Evolutionary conservation across 306 rosid genomes (phyloP), one percentile per base, ranked within the genome.

Genomic region (Aeschynomene evenia): DNA sequence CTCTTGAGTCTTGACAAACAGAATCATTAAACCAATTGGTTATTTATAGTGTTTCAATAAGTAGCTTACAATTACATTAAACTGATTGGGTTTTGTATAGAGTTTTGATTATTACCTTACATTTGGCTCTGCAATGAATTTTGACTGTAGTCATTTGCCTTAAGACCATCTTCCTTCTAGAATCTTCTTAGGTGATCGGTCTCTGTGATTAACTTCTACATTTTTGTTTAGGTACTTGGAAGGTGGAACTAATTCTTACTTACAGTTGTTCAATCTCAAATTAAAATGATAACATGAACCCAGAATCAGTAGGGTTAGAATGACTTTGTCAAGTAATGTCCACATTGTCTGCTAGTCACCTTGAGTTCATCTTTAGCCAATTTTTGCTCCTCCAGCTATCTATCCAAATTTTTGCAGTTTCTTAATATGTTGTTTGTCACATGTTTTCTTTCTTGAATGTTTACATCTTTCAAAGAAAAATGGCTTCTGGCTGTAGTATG

Each of bases 231-330:
- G 36, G 45, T 34, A 21, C 19, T 23, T 28, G 26, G n/a, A n/a
- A n/a, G n/a, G n/a, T n/a, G n/a, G 56, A 55, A 64, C 55, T 36
- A 33, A 15, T 75, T 53, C 49, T 73, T 62, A 39, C 60, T 52
- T 18, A 1, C n/a, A 18, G 68, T 20, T 10, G 24, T 20, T 28
- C 60, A 42, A 10, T 43, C 19, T 73, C 48, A 20, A 51, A 42
- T 64, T 42, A 29, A 57, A 74, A 43, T 28, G 34, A 50, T 21
- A 42, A 14, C 7, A 28, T 33, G 18, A 26, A 63, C 6, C 21
- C 45, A 16, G 51, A 34, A 53, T 24, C 70, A 31, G 67, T 21
- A 18, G 43, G 43, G 15, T 50, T 16, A 26, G 56, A 26, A 37
- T 68, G 64, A 37, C 37, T 50, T 68, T 1, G 9, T 50, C 59